These are phyloP conservation scores for Pyrenochaeta sp. DNA, from an alignment of 2,329 filamentous ascomycete species.

Conservation along the genomic window DNA sequence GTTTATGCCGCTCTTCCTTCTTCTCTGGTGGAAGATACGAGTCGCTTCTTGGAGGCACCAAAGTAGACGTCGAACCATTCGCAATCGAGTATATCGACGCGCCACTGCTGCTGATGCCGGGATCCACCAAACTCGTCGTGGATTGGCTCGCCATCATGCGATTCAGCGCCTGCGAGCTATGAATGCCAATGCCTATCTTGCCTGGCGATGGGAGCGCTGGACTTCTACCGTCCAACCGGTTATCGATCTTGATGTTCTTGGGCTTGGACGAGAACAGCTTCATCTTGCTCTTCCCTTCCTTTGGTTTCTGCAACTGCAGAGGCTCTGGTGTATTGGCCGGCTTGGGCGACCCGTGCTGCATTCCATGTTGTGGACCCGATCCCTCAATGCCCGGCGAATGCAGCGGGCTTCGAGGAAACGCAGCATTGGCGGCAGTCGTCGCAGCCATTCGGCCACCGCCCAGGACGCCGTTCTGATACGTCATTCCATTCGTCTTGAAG, in stretches of 20 bases:
- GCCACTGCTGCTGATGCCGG: slow-evolving; percentile 59
- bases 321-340: slow-evolving; percentile 31
- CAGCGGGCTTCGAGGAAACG: slow-evolving; percentile 70
- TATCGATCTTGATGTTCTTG: slow-evolving; percentile 75
- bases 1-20: slow-evolving; percentile 76
- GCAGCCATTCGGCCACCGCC: slow-evolving; percentile 70
- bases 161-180: slow-evolving; percentile 70
- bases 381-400: slow-evolving; percentile 50
- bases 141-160: slow-evolving; percentile 69
- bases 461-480: slow-evolving; percentile 68
- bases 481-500: slow-evolving; percentile 52
- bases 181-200: slow-evolving; percentile 69
- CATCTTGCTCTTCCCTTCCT: slow-evolving; percentile 75
- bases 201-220: slow-evolving; percentile 73
- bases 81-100: slow-evolving; percentile 74
- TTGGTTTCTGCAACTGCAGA: slow-evolving; percentile 68
- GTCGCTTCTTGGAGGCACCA: slow-evolving; percentile 64
- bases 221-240: slow-evolving; percentile 65
- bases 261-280: slow-evolving; percentile 79
- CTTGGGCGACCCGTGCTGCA: slow-evolving; percentile 42
- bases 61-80: slow-evolving; percentile 80
- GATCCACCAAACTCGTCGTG: slow-evolving; percentile 73
- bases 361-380: slow-evolving; percentile 13
- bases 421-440: slow-evolving; percentile 75
- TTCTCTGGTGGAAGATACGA: slow-evolving; percentile 56